A percentile compares a stretch with the other conserved stretches of the same genome.
Evolutionary conservation across 2,329 filamentous ascomycete genomes (phyloP).

Genomic region (Microsporum ferrugineum): DNA sequence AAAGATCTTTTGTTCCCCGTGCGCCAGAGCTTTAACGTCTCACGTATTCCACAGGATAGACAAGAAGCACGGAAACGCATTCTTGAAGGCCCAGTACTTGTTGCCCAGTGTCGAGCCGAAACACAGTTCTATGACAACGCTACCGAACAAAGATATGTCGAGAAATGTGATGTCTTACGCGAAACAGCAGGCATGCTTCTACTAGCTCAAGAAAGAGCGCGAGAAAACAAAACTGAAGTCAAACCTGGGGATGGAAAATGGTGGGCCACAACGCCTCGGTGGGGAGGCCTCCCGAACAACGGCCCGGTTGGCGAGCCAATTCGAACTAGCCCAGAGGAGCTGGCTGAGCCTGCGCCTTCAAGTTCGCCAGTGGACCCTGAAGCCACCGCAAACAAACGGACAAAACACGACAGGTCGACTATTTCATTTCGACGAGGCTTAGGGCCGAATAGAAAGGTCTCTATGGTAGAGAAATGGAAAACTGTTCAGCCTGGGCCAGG

Average conservation of each 20-base stretch:
- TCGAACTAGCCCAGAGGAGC: slow-evolving; percentile 18
- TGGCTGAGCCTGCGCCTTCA: not conserved
- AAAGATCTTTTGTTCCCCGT: slow-evolving; percentile 45
- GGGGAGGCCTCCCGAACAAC: slow-evolving; percentile 36
- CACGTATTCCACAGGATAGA: slow-evolving; percentile 43
- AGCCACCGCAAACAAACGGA: slow-evolving; percentile 27
- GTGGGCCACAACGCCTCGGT: slow-evolving; percentile 48
- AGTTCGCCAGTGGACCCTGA: slow-evolving; percentile 7
- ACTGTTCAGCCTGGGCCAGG: slow-evolving; percentile 39
- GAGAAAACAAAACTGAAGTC: slow-evolving; percentile 42
- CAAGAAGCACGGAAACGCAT: slow-evolving; percentile 42
- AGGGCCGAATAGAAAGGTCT: slow-evolving; percentile 31
- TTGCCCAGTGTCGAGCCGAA: slow-evolving; percentile 45
- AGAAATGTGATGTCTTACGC: slow-evolving; percentile 44
- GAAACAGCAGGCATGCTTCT: slow-evolving; percentile 48
- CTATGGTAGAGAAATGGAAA: slow-evolving; percentile 43
- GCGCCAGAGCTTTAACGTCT: slow-evolving; percentile 44
- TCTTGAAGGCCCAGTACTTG: slow-evolving; percentile 48
- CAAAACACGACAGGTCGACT: slow-evolving; percentile 25
- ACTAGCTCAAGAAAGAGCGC: slow-evolving; percentile 49
- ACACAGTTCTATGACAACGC: slow-evolving; percentile 38
- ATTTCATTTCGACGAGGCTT: slow-evolving; percentile 24
- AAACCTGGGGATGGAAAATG: slow-evolving; percentile 47
- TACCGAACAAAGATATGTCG: slow-evolving; percentile 24
- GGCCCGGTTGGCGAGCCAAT: slow-evolving; percentile 3